Base-by-base conservation (phyloP, 2,329 filamentous ascomycete species). In the Rutstroemia sp. region DNA sequence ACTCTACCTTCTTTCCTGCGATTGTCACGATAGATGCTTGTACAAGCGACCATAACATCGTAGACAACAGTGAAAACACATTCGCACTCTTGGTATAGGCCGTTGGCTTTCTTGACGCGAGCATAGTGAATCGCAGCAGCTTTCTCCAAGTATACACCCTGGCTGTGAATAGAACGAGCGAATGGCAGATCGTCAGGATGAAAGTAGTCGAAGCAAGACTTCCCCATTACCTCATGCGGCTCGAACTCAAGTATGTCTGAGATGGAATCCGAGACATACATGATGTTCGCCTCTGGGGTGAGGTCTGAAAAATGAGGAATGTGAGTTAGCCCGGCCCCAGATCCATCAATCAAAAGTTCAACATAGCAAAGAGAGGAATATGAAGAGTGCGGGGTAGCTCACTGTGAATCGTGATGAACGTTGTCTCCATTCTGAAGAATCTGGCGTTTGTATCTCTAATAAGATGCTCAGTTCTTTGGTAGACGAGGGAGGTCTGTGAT, bases 361-460 rank as follows among this genome's bases (percentile, higher is more conserved):
- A 12, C 16, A 27, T 48, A n/a, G 27, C 6, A 48, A 19, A 5
- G 8, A 17, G 34, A 5, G 8, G 14, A 10, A 7, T 5, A 48
- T 19, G 17, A 46, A 19, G 12, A 50, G 38, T 38, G 56, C 23
- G 53, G 37, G 56, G 48, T 41, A 57, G 76, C 84, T 75, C 74
- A 88, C 89, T 89, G 70, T 94, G 89, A 69, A 95, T 94, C 64
- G 89, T 91, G 75, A 95, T 94, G 74, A 95, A 95, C 34, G 89
- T 94, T 64, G 87, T 87, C 73, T 92, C 88, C 88, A 89, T 89
- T 61, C 68, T 70, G 67, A 67, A 61, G 61, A 64, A 63, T 59
- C 64, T 67, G 65, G 65, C 64, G 62, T 67, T 64, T 65, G 60
- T 66, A 68, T 67, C 65, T 68, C 64, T 67, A 67, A 67, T 60